A percentile compares a stretch with the other conserved stretches of the same genome.
phyloP scores from a whole-genome alignment of 192 early-diverging fungal genomes.

The Phycomyces blakesleeanus region DNA sequence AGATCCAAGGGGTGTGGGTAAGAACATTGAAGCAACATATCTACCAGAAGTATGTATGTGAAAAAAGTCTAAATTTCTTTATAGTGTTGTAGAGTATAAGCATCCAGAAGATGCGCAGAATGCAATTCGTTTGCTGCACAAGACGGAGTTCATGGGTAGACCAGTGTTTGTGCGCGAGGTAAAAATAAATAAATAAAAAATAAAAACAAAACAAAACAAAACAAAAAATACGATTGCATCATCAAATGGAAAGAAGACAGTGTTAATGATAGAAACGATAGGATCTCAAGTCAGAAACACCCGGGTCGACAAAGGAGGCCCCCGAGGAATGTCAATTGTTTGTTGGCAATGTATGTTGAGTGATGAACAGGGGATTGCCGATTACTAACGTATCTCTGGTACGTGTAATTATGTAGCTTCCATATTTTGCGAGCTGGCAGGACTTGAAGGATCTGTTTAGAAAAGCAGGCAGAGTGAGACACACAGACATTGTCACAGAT shows the following conservation, averaged over 20 bases:
- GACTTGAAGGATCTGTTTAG: conserved; percentile 85
- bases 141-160: conserved; percentile 66
- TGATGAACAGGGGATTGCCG: neutral
- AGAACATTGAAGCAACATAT: neutral
- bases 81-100: conserved; percentile 75
- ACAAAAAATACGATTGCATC: neutral
- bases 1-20: conserved; percentile 62
- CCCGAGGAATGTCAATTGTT: conserved; percentile 52
- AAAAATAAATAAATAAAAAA: neutral
- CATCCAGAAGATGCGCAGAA: conserved; percentile 70
- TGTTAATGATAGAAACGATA: conserved; percentile 9
- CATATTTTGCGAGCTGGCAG: conserved; percentile 77
- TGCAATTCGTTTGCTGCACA: conserved; percentile 67
- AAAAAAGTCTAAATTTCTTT: neutral
- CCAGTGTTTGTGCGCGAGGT: conserved; percentile 78
- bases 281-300: conserved; percentile 61
- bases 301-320: conserved; percentile 33
- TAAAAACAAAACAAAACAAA: neutral
- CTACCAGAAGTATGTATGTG: neutral
- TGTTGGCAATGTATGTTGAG: conserved; percentile 59
- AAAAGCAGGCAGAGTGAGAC: conserved; percentile 61
- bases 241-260: neutral
- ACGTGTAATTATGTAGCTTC: conserved; percentile 48
- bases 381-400: too few species aligned
- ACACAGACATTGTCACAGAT: conserved; percentile 65